Evolutionary conservation across 129 eudicot genomes (phyloP).

Genomic region (Logfia minima): DNA sequence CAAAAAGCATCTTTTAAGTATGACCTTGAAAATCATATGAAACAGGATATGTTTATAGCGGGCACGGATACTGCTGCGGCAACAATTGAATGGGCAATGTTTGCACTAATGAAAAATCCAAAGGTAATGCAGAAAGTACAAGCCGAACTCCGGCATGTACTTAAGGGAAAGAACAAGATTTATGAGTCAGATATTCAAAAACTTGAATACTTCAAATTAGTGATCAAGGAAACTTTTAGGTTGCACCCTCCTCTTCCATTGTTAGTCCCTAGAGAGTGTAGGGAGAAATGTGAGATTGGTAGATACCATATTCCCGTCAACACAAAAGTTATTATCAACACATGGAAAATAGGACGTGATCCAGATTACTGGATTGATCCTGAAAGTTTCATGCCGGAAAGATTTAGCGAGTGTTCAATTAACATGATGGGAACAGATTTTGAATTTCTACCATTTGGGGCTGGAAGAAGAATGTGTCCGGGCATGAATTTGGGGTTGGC

Average conservation of each 20-base stretch:
- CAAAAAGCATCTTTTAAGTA: too few species aligned
- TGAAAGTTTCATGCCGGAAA: background rate
- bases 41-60: background rate
- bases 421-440: background rate
- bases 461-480: background rate
- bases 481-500: background rate
- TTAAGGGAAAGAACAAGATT: conserved; percentile 2
- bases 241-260: conserved; percentile 9
- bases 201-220: background rate
- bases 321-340: background rate
- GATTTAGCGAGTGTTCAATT: background rate
- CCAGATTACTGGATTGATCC: background rate
- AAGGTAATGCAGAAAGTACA: background rate
- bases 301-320: background rate
- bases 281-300: background rate
- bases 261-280: background rate
- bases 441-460: background rate
- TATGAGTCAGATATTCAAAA: conserved; percentile 4
- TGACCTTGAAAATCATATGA: background rate
- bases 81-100: conserved; percentile 6
- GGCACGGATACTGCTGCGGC: background rate
- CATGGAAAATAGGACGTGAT: background rate
- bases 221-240: background rate
- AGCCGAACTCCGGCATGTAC: background rate
- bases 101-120: background rate